Conservation (phyloP, 371 early-diverging fungal genomes). For the Encephalitozoon hellem region DNA sequence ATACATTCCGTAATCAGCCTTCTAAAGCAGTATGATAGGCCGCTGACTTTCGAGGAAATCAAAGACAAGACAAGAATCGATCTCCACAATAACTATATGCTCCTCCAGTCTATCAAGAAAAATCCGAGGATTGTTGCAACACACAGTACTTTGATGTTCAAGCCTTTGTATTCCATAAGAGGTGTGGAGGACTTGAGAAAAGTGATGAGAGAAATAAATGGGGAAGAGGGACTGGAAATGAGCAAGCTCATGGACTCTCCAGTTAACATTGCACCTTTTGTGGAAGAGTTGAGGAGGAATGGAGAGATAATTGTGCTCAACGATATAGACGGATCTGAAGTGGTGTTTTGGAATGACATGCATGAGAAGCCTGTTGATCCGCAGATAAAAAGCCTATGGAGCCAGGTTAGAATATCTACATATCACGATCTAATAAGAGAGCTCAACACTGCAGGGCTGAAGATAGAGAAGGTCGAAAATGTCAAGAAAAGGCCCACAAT, state of each 20-base stretch:
- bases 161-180: conserved; percentile 55
- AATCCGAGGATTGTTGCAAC: conserved; percentile 53
- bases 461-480: conserved; percentile 35
- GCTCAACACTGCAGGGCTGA: conserved; percentile 55
- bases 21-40: conserved; percentile 40
- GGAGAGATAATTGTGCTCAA: conserved; percentile 55
- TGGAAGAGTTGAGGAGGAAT: conserved; percentile 43
- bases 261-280: conserved; percentile 44
- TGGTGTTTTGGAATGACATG: conserved; percentile 57
- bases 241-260: conserved; percentile 52
- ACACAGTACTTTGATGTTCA: conserved; percentile 50
- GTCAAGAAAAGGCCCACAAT: conserved; percentile 38
- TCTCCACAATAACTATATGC: conserved; percentile 40
- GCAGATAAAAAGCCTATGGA: conserved; percentile 51
- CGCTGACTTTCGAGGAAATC: conserved; percentile 53
- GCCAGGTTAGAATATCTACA: conserved; percentile 51
- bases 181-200: conserved; percentile 54
- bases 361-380: conserved; percentile 11
- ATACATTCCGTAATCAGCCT: conserved; percentile 56
- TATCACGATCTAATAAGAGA: conserved; percentile 55
- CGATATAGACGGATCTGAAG: conserved; percentile 58
- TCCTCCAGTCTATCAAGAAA: conserved; percentile 51
- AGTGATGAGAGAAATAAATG: conserved; percentile 40
- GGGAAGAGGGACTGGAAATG: conserved; percentile 56
- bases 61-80: conserved; percentile 46